Conservation (phyloP, 805 yeast species). For the Zygoascus ofunaensis region DNA sequence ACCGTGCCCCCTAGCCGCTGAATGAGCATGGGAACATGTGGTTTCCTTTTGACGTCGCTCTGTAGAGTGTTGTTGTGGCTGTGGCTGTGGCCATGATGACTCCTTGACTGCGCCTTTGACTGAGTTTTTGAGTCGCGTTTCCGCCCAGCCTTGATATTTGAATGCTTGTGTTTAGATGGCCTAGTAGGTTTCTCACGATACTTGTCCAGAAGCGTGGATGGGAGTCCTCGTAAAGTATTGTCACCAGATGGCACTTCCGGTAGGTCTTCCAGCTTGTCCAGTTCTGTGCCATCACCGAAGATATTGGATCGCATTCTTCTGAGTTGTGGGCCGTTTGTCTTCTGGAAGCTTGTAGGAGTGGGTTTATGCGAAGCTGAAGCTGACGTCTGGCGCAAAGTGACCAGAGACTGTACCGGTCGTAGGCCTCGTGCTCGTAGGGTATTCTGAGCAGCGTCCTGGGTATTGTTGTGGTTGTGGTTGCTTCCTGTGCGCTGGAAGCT, state of each 20-base stretch:
- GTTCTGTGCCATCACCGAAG: conserved; percentile 22
- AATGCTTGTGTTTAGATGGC: conserved; percentile 2
- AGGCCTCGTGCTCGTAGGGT: conserved; percentile 3
- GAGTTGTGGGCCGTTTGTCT: neutral
- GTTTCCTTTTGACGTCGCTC: conserved; percentile 1
- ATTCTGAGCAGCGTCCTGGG: too few species aligned
- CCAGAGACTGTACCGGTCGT: conserved; percentile 19
- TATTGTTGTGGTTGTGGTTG: too few species aligned
- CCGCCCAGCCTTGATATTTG: conserved; percentile 5
- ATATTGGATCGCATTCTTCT: conserved; percentile 4
- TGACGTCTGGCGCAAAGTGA: conserved; percentile 6
- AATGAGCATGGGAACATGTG: conserved; percentile 12
- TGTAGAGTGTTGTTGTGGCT: neutral
- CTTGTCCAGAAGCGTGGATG: conserved; percentile 8
- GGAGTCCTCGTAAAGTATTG: conserved; percentile 2
- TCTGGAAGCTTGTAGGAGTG: conserved; percentile 3
- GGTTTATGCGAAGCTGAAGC: neutral
- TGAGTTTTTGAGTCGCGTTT: conserved; percentile 1
- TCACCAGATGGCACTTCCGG: conserved; percentile 6
- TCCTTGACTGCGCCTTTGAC: neutral
- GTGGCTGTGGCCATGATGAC: neutral
- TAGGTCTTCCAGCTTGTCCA: conserved; percentile 22
- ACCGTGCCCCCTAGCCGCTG: conserved; percentile 18
- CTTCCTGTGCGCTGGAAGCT: too few species aligned
- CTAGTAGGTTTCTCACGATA: conserved; percentile 11